Evolutionary conservation across 2,329 filamentous ascomycete species (phyloP).

Genomic region (Orbilia brochopaga): DNA sequence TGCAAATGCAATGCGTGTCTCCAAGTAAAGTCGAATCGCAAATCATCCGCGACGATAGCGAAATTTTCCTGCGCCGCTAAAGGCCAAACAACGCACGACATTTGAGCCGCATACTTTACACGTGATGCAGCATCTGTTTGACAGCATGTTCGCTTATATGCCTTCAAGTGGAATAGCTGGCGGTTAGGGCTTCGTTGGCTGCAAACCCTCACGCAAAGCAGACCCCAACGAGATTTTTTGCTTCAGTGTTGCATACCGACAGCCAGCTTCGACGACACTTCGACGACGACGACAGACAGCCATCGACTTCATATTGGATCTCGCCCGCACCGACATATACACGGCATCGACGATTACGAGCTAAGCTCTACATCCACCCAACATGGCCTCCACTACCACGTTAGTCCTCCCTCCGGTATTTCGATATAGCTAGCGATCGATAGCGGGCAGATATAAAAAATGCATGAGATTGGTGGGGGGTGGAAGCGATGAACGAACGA

Average conservation of each 20-base stretch:
- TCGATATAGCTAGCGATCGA: not conserved
- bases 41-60: constrained; percentile 12
- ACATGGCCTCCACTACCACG: constrained; percentile 46
- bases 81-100: constrained; percentile 18
- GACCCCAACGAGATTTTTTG: constrained; percentile 33
- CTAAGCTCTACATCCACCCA: constrained; percentile 27
- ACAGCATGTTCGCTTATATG: constrained; percentile 22
- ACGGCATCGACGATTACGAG: constrained; percentile 22
- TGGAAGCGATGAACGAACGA: constrained; percentile 5
- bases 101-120: constrained; percentile 37
- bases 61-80: constrained; percentile 33
- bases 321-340: constrained; percentile 9
- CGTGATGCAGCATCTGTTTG: constrained; percentile 19
- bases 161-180: not conserved
- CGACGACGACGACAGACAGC: constrained; percentile 30
- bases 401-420: constrained; percentile 25
- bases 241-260: constrained; percentile 24
- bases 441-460: constrained; percentile 11
- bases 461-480: constrained; percentile 1
- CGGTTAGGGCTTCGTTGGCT: constrained; percentile 41
- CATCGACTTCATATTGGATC: constrained; percentile 28
- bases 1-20: not conserved
- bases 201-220: constrained; percentile 43
- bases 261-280: constrained; percentile 10
- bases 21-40: not conserved